Base-by-base conservation (phyloP, 1,139 yeast genomes). In the Blastobotrys illinoisensis region DNA sequence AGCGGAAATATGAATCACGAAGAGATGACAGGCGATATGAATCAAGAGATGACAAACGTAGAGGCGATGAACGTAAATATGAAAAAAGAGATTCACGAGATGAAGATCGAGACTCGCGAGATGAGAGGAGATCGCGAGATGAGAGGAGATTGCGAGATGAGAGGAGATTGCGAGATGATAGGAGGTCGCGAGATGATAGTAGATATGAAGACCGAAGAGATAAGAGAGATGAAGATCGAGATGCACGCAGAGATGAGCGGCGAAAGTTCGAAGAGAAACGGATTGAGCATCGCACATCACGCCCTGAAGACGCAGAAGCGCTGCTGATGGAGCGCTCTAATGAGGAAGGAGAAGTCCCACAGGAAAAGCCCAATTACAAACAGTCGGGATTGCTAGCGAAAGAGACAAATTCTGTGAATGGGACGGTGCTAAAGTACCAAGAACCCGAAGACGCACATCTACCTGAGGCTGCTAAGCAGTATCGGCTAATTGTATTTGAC, bases 371-470 rank as follows among this genome's bases (percentile, higher is more conserved):
- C 5, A 71, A 73, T 56, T 78, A 74, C 60, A 71, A 69, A 45
- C 75, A 75, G 5, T 76, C 82, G 0, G 82, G 82, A 0, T 62
- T 76, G 3, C 62, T 79, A 28, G 79, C 79, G 13, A 71, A 71
- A 52, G 82, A 78, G 20, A 70, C 79, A 7, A 59, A 55, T 44
- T 68, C 69, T 48, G 64, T 68, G 26, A 61, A 68, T n/a, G 80
- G 80, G 0, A 63, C 69, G 1, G 72, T 72, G 14, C 57, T 77
- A 49, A 76, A 77, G 56, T 78, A 79, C 60, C 69, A 70, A 11
- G 79, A 75, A 52, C 82, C 82, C 0, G 58, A 62, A 0, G 80
- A 78, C 55, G 68, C 77, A 0, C 56, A 67, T 1, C 55, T 62
- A 7, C 79, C 81, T 1, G 51, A 58, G 2, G 50, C 53, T 28